A percentile compares a stretch with the other conserved stretches of the same genome.
Evolutionary conservation across 768 basidiomycete species (phyloP).

Genomic region (Paxillus involutus): DNA sequence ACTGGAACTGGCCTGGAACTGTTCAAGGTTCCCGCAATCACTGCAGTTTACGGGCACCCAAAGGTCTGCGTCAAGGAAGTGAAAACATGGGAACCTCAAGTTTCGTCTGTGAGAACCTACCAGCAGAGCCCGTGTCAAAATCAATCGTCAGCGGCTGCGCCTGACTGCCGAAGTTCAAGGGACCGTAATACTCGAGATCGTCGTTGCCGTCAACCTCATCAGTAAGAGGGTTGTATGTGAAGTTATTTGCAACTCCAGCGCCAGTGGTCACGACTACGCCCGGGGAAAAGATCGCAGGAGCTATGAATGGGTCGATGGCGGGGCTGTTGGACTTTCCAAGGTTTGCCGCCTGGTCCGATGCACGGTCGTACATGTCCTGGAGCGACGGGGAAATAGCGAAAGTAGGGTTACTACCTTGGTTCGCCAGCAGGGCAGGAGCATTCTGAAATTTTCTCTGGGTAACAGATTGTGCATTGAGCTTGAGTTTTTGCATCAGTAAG

Average conservation of each 20-base stretch:
- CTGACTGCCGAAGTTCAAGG: constrained; percentile 52
- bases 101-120: constrained; percentile 4
- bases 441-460: constrained; percentile 15
- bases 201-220: constrained; percentile 39
- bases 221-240: constrained; percentile 27
- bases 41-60: constrained; percentile 49
- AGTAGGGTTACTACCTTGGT: constrained; percentile 2
- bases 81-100: neutral
- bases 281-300: neutral
- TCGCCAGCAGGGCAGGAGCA: constrained; percentile 14
- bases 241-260: neutral
- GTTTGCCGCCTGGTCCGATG: constrained; percentile 20
- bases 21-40: constrained; percentile 33
- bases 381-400: constrained; percentile 14
- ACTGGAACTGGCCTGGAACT: constrained; percentile 41
- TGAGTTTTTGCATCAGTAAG: too few relatives aligned
- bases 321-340: neutral
- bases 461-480: constrained; percentile 17
- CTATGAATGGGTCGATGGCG: neutral
- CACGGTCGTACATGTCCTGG: constrained; percentile 12
- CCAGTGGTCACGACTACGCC: neutral
- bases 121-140: constrained; percentile 63
- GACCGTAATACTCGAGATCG: constrained; percentile 48
- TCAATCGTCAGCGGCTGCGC: constrained; percentile 53
- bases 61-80: constrained; percentile 44